phyloP scores from a whole-genome alignment of 148 eudicot species.

The Vaccinium myrtillus region DNA sequence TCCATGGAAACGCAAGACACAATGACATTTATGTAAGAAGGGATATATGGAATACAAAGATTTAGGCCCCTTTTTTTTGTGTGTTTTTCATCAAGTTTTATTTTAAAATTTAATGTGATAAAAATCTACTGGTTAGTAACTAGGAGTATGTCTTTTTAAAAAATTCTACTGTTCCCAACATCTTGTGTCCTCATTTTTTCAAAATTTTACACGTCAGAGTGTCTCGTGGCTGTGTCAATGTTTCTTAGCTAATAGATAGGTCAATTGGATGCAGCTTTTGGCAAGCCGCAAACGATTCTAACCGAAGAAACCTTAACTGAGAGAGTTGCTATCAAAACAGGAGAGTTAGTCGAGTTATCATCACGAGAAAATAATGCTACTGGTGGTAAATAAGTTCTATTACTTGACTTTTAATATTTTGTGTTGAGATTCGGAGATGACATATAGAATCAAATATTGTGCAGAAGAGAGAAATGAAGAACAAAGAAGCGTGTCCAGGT shows the following conservation, averaged over 20 bases:
- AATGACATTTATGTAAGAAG: neutral
- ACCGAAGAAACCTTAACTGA: constrained; percentile 35
- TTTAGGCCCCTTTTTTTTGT: neutral
- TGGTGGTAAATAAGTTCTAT: constrained; percentile 17
- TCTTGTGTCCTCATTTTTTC: neutral
- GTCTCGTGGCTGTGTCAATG: neutral
- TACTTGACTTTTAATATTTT: neutral
- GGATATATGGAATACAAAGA: neutral
- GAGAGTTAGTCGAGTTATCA: constrained; percentile 19
- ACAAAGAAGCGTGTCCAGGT: constrained; percentile 17
- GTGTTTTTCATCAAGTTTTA: neutral
- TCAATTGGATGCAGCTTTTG: constrained; percentile 35
- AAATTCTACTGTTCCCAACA: neutral
- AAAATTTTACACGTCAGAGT: neutral
- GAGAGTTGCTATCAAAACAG: constrained; percentile 24
- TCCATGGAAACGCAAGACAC: neutral
- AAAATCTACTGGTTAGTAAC: neutral
- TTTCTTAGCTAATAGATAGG: neutral
- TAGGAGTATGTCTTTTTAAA: neutral
- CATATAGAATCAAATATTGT: neutral
- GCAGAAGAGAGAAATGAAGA: constrained; percentile 24
- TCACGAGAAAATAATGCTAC: constrained; percentile 21
- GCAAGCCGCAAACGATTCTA: constrained; percentile 34
- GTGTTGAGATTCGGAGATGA: neutral
- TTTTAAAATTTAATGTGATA: neutral